Base-by-base conservation (phyloP, 768 basidiomycete genomes). In the Trametes meyenii region DNA sequence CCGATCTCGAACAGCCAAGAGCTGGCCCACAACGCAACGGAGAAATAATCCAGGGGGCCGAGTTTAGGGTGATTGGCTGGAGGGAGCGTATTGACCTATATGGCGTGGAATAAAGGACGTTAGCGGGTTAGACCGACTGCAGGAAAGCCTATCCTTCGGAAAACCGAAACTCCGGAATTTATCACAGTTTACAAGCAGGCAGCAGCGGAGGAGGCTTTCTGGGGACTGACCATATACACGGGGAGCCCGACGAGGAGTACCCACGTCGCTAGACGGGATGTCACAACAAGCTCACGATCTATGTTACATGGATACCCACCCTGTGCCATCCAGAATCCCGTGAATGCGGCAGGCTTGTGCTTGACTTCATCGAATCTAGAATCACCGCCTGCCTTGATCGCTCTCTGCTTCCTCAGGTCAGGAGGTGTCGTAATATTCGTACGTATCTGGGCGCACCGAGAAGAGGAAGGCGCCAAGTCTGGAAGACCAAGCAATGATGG, bases 221-320 rank as follows among this genome's bases (percentile, higher is more conserved):
- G 5, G 43, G 16, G 55, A 60, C 72, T 17, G 48, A 79, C 80
- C 38, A 89, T 70, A 66, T 85, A 90, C 11, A 90, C 83, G 3
- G 89, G 89, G 13, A 92, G 77, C 17, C 88, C 87, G 50, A 89
- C 85, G 11, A 87, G 65, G 23, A 84, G 73, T 42, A 90, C 81
- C 89, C 89, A 90, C 2, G 83, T 83, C 0, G 86, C 85, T 83
- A 62, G 8, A 33, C 8, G 29, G 3, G 29, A 33, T 33, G 29
- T 33, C 29, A 33, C 29, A 33, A 33, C 29, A 33, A 33, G 29
- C 29, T 33, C 29, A 8, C 29, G 29, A 33, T 33, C 8, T 33
- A 5, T 24, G 17, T 17, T 24, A 44, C 64, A 48, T 33, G 29
- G 29, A 8, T 8, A 33, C 29, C 29, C 64, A 82, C 84, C 83